Evolutionary conservation across 2,329 filamentous ascomycete species (phyloP), one percentile per base, ranked within the genome.

Genomic region (Curvularia verruculosa): DNA sequence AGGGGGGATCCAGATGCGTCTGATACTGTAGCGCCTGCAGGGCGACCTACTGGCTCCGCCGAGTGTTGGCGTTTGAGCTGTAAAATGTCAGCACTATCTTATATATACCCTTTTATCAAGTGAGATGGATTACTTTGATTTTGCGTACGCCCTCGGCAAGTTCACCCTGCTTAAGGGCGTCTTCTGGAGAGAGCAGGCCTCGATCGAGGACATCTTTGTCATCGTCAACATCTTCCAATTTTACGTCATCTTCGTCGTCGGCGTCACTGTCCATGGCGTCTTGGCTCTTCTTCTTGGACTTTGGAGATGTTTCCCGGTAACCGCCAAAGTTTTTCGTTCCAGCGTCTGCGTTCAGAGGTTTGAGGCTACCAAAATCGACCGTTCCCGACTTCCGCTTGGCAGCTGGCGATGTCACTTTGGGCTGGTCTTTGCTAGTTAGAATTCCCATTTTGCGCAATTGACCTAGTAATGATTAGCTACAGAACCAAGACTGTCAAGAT

Each of bases 361-460:
- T 90, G 9, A 98, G 83, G 54, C 85, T 92, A 13, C 91, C 89
- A 70, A 98, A 94, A 77, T 97, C 92, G 0, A 93, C 84, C 66
- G 92, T 90, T 7, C 89, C 84, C 3, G 92, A 96, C 67, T 92
- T 88, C 68, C 93, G 85, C 78, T 96, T 96, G 37, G 81, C 81
- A 0, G 87, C 82, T 0, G 86, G 85, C 13, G 86, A 82, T 54
- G 88, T 85, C 13, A 67, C 48, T 21, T 86, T 76, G 53, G 79
- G 79, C 13, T 83, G 77, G 74, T 92, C 94, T 4, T 85, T 77
- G 8, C 88, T 83, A 41, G 87, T 84, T 28, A 96, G 78, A 36
- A 99, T 91, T 36, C 94, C 94, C 88, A 99, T 96, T 78, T 98
- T 99, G 72, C 93, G 89, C 49, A 99, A 82, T 87, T 99, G 95